A percentile compares a stretch with the other conserved stretches of the same genome.
phyloP scores from a whole-genome alignment of 805 yeast genomes.

The Candida insectorum region DNA sequence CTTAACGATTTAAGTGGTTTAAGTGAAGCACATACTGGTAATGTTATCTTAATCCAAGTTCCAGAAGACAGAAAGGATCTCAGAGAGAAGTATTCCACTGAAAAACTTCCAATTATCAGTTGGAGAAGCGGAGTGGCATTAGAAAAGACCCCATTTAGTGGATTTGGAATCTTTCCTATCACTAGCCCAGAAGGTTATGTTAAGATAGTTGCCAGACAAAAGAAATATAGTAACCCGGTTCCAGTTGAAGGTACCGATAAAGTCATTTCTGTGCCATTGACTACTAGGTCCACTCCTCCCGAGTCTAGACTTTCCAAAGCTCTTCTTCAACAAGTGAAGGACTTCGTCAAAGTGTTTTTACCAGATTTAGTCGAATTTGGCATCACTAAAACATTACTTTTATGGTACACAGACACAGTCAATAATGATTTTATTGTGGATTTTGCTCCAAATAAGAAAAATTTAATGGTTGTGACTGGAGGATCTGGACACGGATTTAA shows the following conservation, averaged over 20 bases:
- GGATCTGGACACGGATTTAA: slow-evolving; percentile 38
- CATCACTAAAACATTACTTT: not conserved
- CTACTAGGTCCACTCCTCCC: not conserved
- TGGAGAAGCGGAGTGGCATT: slow-evolving; percentile 23
- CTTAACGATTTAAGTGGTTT: slow-evolving; percentile 33
- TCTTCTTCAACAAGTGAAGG: slow-evolving; percentile 3
- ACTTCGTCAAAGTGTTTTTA: slow-evolving; percentile 1
- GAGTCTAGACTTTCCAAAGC: slow-evolving; percentile 1
- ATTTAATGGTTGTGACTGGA: slow-evolving; percentile 31
- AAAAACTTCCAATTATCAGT: slow-evolving; percentile 28
- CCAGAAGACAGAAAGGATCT: slow-evolving; percentile 29
- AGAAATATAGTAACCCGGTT: slow-evolving; percentile 6
- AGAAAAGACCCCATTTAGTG: slow-evolving; percentile 27
- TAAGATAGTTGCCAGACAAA: slow-evolving; percentile 5
- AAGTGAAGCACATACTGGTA: slow-evolving; percentile 35
- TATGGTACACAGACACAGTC: slow-evolving; percentile 10
- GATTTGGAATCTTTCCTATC: slow-evolving; percentile 21
- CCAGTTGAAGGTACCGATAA: not conserved
- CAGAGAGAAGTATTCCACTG: slow-evolving; percentile 25
- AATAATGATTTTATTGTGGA: slow-evolving; percentile 32
- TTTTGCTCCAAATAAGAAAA: slow-evolving; percentile 24
- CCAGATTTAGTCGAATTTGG: slow-evolving; percentile 1
- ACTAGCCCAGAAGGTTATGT: slow-evolving; percentile 1
- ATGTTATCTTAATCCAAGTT: slow-evolving; percentile 29
- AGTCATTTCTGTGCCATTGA: slow-evolving; percentile 2